These are phyloP conservation scores for Zygosaccharomyces sapae DNA, from an alignment of 1,139 yeast genomes.

Conservation along the genomic window DNA sequence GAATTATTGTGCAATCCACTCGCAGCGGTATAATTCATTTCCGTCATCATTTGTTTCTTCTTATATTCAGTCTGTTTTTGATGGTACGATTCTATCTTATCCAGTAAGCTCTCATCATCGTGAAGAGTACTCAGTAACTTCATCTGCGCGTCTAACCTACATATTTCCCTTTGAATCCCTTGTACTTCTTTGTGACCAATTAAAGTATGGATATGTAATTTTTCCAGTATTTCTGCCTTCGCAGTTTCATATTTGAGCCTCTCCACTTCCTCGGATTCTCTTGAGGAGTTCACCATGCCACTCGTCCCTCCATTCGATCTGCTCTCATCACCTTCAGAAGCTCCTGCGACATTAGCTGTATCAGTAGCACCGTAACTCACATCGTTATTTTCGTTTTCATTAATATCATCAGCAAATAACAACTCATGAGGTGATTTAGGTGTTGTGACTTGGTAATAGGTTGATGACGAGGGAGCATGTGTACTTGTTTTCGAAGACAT, in stretches of 20 bases:
- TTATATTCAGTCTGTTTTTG: constrained; percentile 15
- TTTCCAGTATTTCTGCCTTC: constrained; percentile 37
- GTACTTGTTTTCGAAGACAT: constrained; percentile 14
- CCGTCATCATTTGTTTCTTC: constrained; percentile 17
- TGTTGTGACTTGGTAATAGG: constrained; percentile 39
- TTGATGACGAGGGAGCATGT: constrained; percentile 16
- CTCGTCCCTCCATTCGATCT: constrained; percentile 2
- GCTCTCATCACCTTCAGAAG: constrained; percentile 15
- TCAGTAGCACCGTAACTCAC: constrained; percentile 14
- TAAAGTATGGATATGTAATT: constrained; percentile 64
- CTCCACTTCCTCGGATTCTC: constrained; percentile 32
- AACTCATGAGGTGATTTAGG: constrained; percentile 42
- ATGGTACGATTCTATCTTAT: constrained; percentile 29
- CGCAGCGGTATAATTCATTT: constrained; percentile 4
- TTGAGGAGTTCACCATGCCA: constrained; percentile 10
- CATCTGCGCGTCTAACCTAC: constrained; percentile 61
- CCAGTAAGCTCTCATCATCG: constrained; percentile 39
- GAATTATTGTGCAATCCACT: constrained; percentile 1
- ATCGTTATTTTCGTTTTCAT: constrained; percentile 18
- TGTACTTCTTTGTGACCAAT: constrained; percentile 64
- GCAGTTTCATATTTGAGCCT: constrained; percentile 30
- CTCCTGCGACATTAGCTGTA: neutral
- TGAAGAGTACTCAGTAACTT: constrained; percentile 51
- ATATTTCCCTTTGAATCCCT: constrained; percentile 57
- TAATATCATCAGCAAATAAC: constrained; percentile 20